Evolutionary conservation across 352 stramenopile genomes (phyloP).

Genomic region (Pythium folliculosum): DNA sequence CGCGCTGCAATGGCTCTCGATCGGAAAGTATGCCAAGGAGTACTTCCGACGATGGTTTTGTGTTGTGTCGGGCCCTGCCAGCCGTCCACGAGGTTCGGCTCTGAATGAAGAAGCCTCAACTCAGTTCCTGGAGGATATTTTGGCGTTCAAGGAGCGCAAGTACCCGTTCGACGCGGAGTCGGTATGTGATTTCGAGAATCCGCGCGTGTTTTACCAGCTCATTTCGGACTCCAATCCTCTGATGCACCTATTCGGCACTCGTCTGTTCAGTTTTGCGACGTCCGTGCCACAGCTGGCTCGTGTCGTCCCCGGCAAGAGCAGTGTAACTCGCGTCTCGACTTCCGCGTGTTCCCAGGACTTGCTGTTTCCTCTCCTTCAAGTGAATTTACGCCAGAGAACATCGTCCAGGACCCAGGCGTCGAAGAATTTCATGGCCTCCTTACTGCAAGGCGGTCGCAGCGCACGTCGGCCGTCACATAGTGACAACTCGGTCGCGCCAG

Average conservation of each 20-base stretch:
- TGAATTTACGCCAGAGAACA: slow-evolving; percentile 47
- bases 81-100: slow-evolving; percentile 13
- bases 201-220: slow-evolving; percentile 71
- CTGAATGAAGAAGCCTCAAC: slow-evolving; percentile 59
- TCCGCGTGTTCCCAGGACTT: slow-evolving; percentile 33
- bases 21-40: slow-evolving; percentile 77
- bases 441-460: slow-evolving; percentile 27
- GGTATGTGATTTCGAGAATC: slow-evolving; percentile 78
- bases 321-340: slow-evolving; percentile 55
- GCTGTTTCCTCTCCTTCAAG: slow-evolving; percentile 50
- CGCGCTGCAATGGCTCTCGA: slow-evolving; percentile 69
- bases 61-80: background rate
- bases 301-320: slow-evolving; percentile 47
- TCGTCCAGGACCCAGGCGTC: slow-evolving; percentile 31
- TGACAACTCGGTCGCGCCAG: background rate
- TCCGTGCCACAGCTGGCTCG: slow-evolving; percentile 47
- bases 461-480: background rate
- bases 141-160: slow-evolving; percentile 77
- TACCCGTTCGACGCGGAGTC: slow-evolving; percentile 75
- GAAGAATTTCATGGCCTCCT: slow-evolving; percentile 46
- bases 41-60: slow-evolving; percentile 80
- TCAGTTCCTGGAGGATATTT: slow-evolving; percentile 72
- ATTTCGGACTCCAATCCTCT: slow-evolving; percentile 75
- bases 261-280: slow-evolving; percentile 73
- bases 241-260: slow-evolving; percentile 74